Percentiles rank a stretch among this genome's conserved stretches.
phyloP scores from a whole-genome alignment of 1,284 basidiomycete genomes.

The Sparassis latifolia region DNA sequence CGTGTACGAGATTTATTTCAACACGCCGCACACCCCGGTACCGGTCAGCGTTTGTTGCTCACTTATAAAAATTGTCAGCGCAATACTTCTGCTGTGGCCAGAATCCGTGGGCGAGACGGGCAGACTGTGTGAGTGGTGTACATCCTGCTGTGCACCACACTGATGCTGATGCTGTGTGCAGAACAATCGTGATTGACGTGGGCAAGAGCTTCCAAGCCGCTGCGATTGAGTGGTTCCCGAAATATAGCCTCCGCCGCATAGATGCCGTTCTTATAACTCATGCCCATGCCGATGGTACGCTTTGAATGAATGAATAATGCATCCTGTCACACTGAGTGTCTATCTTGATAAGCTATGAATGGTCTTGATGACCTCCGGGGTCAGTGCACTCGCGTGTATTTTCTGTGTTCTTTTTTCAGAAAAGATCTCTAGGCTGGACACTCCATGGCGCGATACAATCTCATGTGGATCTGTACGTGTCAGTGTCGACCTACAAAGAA shows the following conservation, averaged over 20 bases:
- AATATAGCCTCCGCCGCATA: conserved; percentile 63
- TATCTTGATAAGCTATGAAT: conserved; percentile 56
- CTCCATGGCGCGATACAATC: conserved; percentile 57
- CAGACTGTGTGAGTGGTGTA: conserved; percentile 41
- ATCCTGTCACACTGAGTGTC: too few relatives aligned
- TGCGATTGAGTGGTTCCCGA: conserved; percentile 77
- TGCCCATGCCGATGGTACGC: conserved; percentile 70
- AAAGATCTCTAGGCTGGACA: conserved; percentile 58
- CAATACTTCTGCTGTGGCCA: conserved; percentile 66
- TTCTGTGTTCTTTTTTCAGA: conserved; percentile 1
- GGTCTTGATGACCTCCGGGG: conserved; percentile 79
- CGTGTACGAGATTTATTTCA: conserved; percentile 26
- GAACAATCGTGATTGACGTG: conserved; percentile 73
- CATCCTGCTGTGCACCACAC: background rate
- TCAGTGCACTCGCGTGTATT: conserved; percentile 20
- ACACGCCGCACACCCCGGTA: too few relatives aligned
- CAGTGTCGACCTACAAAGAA: conserved; percentile 55
- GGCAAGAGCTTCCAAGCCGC: conserved; percentile 77
- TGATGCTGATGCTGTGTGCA: conserved; percentile 17
- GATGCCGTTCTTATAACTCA: conserved; percentile 78
- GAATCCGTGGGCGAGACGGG: conserved; percentile 45
- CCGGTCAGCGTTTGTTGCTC: background rate
- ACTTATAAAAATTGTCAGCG: conserved; percentile 25
- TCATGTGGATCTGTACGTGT: conserved; percentile 69
- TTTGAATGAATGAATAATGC: background rate